These are phyloP conservation scores for Komagataella pastoris DNA, from an alignment of 805 yeast species.

Conservation along the genomic window DNA sequence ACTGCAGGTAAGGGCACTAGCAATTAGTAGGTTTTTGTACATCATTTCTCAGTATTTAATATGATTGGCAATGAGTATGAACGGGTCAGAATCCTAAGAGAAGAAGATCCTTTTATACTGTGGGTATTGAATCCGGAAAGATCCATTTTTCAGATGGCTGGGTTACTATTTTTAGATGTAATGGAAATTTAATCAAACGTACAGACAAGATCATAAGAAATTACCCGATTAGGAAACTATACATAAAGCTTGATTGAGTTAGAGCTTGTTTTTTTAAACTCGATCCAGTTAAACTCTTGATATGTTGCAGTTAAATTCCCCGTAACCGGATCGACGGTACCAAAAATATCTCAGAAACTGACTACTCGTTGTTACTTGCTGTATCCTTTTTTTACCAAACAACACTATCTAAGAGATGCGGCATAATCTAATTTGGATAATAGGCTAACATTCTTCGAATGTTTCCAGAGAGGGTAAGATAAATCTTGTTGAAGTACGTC, in stretches of 20 bases:
- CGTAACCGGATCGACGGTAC: background rate
- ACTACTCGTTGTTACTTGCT: background rate
- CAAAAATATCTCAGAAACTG: background rate
- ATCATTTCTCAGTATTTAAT: background rate
- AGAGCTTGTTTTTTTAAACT: background rate
- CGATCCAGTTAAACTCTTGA: background rate
- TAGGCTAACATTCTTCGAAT: too few relatives aligned
- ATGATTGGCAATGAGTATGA: background rate
- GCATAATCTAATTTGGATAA: too few relatives aligned
- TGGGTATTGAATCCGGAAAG: background rate
- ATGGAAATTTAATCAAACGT: background rate
- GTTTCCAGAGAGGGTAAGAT: too few relatives aligned
- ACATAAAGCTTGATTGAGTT: background rate
- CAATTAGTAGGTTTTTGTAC: slow-evolving; percentile 2
- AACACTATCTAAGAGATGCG: background rate
- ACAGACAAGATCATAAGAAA: background rate
- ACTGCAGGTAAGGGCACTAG: slow-evolving; percentile 30
- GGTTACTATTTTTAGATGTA: background rate
- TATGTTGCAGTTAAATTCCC: background rate
- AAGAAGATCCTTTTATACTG: background rate
- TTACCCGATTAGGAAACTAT: background rate
- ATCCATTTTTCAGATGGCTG: background rate
- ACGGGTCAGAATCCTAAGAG: background rate
- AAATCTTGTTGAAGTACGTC: too few relatives aligned
- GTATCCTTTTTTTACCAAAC: too few relatives aligned